phyloP scores from a whole-genome alignment of 805 yeast genomes.

The Monosporozyma siamensis region DNA sequence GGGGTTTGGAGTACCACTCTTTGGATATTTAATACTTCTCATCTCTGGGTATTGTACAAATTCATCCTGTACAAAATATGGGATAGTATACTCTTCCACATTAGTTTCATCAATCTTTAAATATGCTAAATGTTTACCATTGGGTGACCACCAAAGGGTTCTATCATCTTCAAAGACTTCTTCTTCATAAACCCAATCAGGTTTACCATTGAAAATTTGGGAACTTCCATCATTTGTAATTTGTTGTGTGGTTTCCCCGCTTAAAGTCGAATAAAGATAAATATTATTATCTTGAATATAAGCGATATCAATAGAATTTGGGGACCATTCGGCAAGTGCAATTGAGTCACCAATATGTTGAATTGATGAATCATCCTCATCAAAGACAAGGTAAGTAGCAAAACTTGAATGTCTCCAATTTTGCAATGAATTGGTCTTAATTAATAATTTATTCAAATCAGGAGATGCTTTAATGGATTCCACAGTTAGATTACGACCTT shows the following conservation, averaged over 20 bases:
- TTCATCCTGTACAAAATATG: constrained; percentile 57
- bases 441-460: constrained; percentile 46
- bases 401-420: constrained; percentile 48
- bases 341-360: constrained; percentile 27
- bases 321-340: constrained; percentile 60
- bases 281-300: constrained; percentile 63
- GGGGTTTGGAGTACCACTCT: constrained; percentile 75
- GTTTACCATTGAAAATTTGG: constrained; percentile 72
- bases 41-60: constrained; percentile 52
- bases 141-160: constrained; percentile 84
- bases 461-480: constrained; percentile 58
- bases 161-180: constrained; percentile 65
- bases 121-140: constrained; percentile 54
- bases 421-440: constrained; percentile 51
- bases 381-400: constrained; percentile 37
- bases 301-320: constrained; percentile 56
- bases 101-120: constrained; percentile 61
- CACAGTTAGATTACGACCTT: constrained; percentile 36
- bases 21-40: constrained; percentile 64
- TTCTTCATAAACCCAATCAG: constrained; percentile 94
- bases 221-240: constrained; percentile 64
- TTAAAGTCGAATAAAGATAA: constrained; percentile 39
- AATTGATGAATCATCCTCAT: constrained; percentile 24
- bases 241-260: constrained; percentile 30
- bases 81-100: constrained; percentile 66